phyloP scores from a whole-genome alignment of 139 green algal species.

The Auxenochlorella protothecoides region DNA sequence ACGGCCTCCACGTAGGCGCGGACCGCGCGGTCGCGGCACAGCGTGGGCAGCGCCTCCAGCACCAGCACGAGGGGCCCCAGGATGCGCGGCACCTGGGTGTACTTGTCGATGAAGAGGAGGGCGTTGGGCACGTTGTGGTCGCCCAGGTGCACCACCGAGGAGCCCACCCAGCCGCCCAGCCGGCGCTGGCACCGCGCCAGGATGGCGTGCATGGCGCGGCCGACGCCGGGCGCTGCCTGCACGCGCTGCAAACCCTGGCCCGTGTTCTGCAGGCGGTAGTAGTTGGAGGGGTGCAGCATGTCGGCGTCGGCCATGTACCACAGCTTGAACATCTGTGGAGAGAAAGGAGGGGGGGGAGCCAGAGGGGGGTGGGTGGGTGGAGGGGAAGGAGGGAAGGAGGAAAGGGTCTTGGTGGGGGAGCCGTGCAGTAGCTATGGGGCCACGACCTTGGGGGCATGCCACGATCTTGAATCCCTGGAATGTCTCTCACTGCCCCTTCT shows the following conservation, averaged over 20 bases:
- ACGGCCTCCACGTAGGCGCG: slow-evolving; percentile 32
- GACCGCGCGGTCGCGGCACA: slow-evolving; percentile 38
- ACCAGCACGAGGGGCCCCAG: slow-evolving; percentile 81
- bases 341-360: not conserved
- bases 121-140: slow-evolving; percentile 94
- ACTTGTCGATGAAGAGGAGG: slow-evolving; percentile 96
- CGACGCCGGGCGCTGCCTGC: slow-evolving; percentile 60
- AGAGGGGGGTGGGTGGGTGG: no score
- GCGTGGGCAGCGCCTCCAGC: slow-evolving; percentile 69
- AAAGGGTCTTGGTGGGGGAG: no score
- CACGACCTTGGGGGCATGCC: no score
- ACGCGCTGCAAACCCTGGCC: slow-evolving; percentile 90
- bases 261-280: slow-evolving; percentile 82
- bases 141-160: slow-evolving; percentile 82
- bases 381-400: no score
- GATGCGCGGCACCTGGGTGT: slow-evolving; percentile 88
- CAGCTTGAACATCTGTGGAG: slow-evolving; percentile 72
- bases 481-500: no score
- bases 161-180: slow-evolving; percentile 85
- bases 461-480: no score
- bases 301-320: slow-evolving; percentile 81
- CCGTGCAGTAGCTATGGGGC: no score
- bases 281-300: slow-evolving; percentile 65
- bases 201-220: slow-evolving; percentile 60
- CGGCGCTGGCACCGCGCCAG: slow-evolving; percentile 60